These are phyloP conservation scores for Penicillium coprophilum DNA, from an alignment of 495 filamentous ascomycete species.

Conservation along the genomic window DNA sequence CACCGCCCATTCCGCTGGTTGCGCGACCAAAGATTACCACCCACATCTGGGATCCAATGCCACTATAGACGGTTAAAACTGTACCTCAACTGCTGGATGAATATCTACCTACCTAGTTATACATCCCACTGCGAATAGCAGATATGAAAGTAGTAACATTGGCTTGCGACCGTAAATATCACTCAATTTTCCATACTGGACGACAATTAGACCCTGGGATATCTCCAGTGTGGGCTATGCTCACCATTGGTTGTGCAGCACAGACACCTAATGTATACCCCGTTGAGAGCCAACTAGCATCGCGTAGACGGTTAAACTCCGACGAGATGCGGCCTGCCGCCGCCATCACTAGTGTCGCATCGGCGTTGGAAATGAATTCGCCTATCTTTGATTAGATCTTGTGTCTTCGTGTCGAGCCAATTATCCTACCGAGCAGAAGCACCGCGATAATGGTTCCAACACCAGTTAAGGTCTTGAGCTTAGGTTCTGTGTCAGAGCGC, in stretches of 20 bases:
- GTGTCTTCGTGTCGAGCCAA: background rate
- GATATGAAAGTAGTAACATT: slow-evolving; percentile 41
- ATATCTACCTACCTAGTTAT: slow-evolving; percentile 32
- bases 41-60: slow-evolving; percentile 50
- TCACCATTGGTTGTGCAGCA: slow-evolving; percentile 56
- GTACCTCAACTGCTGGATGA: background rate
- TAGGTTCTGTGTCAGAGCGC: background rate
- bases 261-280: slow-evolving; percentile 60
- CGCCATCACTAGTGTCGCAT: slow-evolving; percentile 62
- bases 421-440: slow-evolving; percentile 35
- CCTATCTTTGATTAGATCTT: slow-evolving; percentile 38
- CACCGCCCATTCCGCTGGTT: slow-evolving; percentile 59
- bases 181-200: slow-evolving; percentile 47
- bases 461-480: slow-evolving; percentile 18
- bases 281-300: slow-evolving; percentile 67
- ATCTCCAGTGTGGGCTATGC: too few species aligned
- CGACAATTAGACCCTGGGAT: background rate
- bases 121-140: slow-evolving; percentile 45
- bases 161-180: slow-evolving; percentile 50
- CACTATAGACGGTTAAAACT: slow-evolving; percentile 36
- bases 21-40: slow-evolving; percentile 57
- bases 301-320: slow-evolving; percentile 58
- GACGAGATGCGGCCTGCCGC: slow-evolving; percentile 64
- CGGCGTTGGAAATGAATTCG: slow-evolving; percentile 63
- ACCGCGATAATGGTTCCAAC: slow-evolving; percentile 38